Conservation (phyloP, 2,329 filamentous ascomycete genomes). For the Exophiala spinifera region DNA sequence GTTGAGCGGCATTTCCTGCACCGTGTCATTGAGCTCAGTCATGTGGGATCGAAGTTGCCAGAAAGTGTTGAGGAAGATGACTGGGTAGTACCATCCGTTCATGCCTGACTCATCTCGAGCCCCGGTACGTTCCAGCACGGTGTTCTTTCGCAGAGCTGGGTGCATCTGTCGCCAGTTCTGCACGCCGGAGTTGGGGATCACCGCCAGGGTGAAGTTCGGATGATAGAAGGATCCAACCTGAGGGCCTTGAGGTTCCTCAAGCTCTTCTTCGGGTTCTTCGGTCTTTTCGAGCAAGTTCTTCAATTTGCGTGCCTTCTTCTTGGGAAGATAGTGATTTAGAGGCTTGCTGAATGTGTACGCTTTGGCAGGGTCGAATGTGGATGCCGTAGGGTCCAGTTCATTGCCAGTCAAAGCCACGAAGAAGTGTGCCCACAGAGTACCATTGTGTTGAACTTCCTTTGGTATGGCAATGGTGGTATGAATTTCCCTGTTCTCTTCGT, state of each 20-base stretch:
- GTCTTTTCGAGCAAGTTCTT: conserved; percentile 70
- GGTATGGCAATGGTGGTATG: conserved; percentile 77
- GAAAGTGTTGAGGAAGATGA: conserved; percentile 91
- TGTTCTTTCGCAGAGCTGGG: conserved; percentile 71
- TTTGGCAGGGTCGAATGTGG: conserved; percentile 68
- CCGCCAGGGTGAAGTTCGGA: conserved; percentile 84
- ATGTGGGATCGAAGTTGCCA: conserved; percentile 94
- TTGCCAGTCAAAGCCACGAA: conserved; percentile 76
- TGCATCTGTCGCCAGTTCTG: conserved; percentile 65
- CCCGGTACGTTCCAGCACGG: conserved; percentile 74
- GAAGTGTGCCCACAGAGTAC: conserved; percentile 92
- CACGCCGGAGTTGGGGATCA: conserved; percentile 76
- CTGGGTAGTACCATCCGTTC: conserved; percentile 90
- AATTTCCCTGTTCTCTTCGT: conserved; percentile 71
- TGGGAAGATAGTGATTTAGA: conserved; percentile 82
- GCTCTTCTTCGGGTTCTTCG: conserved; percentile 40
- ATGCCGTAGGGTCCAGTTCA: conserved; percentile 69
- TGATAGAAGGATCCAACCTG: conserved; percentile 85
- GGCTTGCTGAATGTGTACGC: conserved; percentile 83
- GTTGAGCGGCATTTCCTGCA: conserved; percentile 75
- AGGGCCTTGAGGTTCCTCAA: conserved; percentile 60
- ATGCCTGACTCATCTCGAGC: conserved; percentile 79
- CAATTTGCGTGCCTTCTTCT: conserved; percentile 86
- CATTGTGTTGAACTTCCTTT: conserved; percentile 78
- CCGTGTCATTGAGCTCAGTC: conserved; percentile 85